Evolutionary conservation across 192 early-diverging fungal species (phyloP).

Genomic region (Linnemannia zychae): DNA sequence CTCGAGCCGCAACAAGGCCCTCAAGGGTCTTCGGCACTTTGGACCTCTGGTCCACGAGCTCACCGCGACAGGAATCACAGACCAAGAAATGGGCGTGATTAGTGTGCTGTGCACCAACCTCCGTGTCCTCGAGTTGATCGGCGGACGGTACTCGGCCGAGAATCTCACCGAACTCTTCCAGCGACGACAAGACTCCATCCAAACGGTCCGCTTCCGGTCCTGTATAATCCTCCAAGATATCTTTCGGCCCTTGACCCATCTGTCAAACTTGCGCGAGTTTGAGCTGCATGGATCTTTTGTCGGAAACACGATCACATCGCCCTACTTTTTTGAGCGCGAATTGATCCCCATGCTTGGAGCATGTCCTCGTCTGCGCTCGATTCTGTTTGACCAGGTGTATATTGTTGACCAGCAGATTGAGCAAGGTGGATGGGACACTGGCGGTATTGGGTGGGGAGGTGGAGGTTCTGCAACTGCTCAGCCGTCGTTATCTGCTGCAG

Average conservation of each 20-base stretch:
- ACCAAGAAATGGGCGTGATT: slow-evolving; percentile 43
- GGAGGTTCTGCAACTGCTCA: neutral
- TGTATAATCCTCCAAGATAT: slow-evolving; percentile 44
- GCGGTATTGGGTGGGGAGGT: neutral
- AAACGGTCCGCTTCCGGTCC: slow-evolving; percentile 34
- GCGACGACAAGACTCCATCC: slow-evolving; percentile 31
- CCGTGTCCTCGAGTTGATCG: slow-evolving; percentile 45
- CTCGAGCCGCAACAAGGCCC: slow-evolving; percentile 42
- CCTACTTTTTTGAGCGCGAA: slow-evolving; percentile 46
- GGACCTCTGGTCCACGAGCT: slow-evolving; percentile 46
- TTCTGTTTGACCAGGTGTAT: slow-evolving; percentile 43
- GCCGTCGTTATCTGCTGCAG: neutral
- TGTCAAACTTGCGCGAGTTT: slow-evolving; percentile 45
- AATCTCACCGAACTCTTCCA: slow-evolving; percentile 37
- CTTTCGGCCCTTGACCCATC: slow-evolving; percentile 30
- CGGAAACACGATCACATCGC: slow-evolving; percentile 56
- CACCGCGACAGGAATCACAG: slow-evolving; percentile 47
- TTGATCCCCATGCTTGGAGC: slow-evolving; percentile 32
- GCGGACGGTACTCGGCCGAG: slow-evolving; percentile 43
- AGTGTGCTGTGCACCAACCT: slow-evolving; percentile 31
- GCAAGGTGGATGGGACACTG: slow-evolving; percentile 5
- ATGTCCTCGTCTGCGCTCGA: slow-evolving; percentile 27
- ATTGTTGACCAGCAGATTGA: slow-evolving; percentile 42
- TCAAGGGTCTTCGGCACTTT: slow-evolving; percentile 36
- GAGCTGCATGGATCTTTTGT: slow-evolving; percentile 54